Conservation (phyloP, 306 rosid species). For the Chamaecrista fasciculata region DNA sequence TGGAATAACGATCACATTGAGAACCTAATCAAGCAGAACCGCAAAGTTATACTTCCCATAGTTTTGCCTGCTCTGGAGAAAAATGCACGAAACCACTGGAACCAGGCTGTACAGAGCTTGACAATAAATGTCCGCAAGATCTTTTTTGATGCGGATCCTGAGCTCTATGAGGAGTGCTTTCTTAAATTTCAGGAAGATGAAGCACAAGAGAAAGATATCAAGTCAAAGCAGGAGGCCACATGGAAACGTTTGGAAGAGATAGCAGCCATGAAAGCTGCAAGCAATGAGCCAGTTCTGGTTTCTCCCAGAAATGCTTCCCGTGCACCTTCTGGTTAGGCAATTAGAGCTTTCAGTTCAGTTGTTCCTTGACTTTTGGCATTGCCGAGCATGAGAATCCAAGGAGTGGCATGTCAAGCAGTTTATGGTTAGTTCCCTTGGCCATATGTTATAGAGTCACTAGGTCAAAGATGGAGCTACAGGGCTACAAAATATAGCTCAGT, state of each 20-base stretch:
- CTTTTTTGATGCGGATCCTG: conserved; percentile 65
- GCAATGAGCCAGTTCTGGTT: conserved; percentile 71
- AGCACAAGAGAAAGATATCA: conserved; percentile 45
- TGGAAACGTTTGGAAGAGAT: conserved; percentile 76
- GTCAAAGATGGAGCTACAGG: conserved; percentile 29
- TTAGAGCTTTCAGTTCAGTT: conserved; percentile 22
- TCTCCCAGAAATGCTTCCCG: conserved; percentile 54
- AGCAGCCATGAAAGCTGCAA: conserved; percentile 52
- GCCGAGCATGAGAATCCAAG: conserved; percentile 26
- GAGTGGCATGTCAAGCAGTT: conserved; percentile 24
- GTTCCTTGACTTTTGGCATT: conserved; percentile 30
- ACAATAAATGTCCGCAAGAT: conserved; percentile 70
- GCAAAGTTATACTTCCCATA: conserved; percentile 67
- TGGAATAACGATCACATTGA: conserved; percentile 81
- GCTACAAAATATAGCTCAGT: conserved; percentile 33
- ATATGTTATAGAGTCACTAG: no score
- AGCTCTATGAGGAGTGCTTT: conserved; percentile 64
- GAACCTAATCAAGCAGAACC: conserved; percentile 68
- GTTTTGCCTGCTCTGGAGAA: conserved; percentile 76
- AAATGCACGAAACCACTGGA: conserved; percentile 73
- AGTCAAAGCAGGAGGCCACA: conserved; percentile 50
- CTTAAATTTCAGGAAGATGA: conserved; percentile 55
- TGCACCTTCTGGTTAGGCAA: conserved; percentile 54
- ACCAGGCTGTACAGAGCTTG: conserved; percentile 79
- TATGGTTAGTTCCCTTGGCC: conserved; percentile 34